A percentile compares a stretch with the other conserved stretches of the same genome.
phyloP scores from a whole-genome alignment of 306 rosid species.

The Cicer bijugum region DNA sequence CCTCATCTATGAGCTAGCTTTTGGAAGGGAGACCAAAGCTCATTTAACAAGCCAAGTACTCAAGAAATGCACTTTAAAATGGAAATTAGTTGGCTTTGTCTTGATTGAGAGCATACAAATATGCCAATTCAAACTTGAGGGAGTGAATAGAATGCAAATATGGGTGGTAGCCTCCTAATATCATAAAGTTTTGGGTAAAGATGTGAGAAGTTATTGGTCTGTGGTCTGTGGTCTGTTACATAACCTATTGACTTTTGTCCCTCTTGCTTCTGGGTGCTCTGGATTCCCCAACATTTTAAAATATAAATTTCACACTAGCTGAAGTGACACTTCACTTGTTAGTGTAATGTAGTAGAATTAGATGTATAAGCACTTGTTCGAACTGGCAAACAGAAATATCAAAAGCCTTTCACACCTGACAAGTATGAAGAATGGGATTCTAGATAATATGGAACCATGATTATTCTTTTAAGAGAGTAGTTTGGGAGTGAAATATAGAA shows the following conservation, averaged over 20 bases:
- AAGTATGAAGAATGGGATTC: constrained; percentile 15
- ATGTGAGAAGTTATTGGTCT: neutral
- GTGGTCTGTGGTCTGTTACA: neutral
- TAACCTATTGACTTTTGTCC: neutral
- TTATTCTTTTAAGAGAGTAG: constrained; percentile 13
- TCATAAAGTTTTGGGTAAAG: neutral
- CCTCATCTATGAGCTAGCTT: too few species aligned
- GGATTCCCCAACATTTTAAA: neutral
- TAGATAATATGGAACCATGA: neutral
- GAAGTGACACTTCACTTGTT: constrained; percentile 12
- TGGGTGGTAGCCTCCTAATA: neutral
- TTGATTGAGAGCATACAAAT: neutral
- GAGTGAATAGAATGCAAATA: too few species aligned
- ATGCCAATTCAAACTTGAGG: neutral
- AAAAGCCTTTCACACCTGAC: constrained; percentile 6
- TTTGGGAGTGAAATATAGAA: constrained; percentile 20
- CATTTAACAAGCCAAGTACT: too few species aligned
- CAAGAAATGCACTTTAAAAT: too few species aligned
- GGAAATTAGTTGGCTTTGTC: too few species aligned
- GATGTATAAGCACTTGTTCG: constrained; percentile 13
- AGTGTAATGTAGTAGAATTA: constrained; percentile 2
- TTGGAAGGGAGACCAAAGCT: too few species aligned
- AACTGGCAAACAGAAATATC: constrained; percentile 34
- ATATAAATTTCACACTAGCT: neutral
- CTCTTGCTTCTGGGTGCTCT: neutral